A percentile compares a stretch with the other conserved stretches of the same genome.
Evolutionary conservation across 768 basidiomycete genomes (phyloP).

Genomic region (Leccinum barrowsii): DNA sequence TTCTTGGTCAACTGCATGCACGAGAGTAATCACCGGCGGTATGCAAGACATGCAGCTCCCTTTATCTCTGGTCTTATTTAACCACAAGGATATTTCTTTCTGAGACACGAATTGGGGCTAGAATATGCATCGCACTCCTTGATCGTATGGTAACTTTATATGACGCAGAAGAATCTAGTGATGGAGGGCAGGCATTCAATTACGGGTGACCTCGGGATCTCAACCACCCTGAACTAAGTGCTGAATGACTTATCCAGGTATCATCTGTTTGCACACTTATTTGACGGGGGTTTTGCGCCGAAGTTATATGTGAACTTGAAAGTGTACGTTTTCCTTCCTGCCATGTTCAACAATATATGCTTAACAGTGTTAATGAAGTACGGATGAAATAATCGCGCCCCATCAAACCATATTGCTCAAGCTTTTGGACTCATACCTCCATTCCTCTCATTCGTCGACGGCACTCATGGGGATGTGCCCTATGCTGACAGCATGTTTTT

Average conservation of each 20-base stretch:
- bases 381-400: conserved; percentile 72
- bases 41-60: conserved; percentile 24
- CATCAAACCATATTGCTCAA: conserved; percentile 88
- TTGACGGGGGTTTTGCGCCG: conserved; percentile 56
- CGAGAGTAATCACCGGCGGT: conserved; percentile 55
- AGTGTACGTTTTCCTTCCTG: conserved; percentile 44
- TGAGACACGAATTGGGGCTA: conserved; percentile 51
- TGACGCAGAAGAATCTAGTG: conserved; percentile 62
- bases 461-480: conserved; percentile 45
- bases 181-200: conserved; percentile 69
- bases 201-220: conserved; percentile 50
- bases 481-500: conserved; percentile 62
- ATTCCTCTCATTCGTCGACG: conserved; percentile 41
- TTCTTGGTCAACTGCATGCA: conserved; percentile 73
- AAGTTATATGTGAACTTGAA: conserved; percentile 57
- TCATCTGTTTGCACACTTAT: conserved; percentile 58
- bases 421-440: conserved; percentile 80
- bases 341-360: conserved; percentile 1
- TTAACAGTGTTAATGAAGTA: conserved; percentile 37
- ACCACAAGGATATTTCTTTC: conserved; percentile 44
- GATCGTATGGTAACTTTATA: conserved; percentile 69
- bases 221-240: conserved; percentile 2
- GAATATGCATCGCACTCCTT: conserved; percentile 65
- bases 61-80: conserved; percentile 7
- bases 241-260: conserved; percentile 43